Evolutionary conservation across 139 green algal genomes (phyloP), one percentile per base, ranked within the genome.

Genomic region (Desmodesmus armatus): DNA sequence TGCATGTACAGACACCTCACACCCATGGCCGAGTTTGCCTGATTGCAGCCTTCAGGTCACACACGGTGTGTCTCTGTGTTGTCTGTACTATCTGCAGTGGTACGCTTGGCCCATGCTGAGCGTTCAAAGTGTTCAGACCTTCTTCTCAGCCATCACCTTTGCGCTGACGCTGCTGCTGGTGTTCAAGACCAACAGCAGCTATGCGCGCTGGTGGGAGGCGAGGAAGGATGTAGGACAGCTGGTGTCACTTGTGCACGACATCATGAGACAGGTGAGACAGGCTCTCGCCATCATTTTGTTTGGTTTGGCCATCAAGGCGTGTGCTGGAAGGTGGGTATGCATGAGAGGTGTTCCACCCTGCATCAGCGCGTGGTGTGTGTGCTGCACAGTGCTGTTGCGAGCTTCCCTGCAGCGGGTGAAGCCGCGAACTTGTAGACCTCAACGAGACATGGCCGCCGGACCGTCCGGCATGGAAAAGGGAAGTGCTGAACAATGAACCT

Each of bases 111-210:
- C 29, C 33, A 78, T 60, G 62, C 31, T 70, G 3, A 47, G 43
- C 53, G 3, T 39, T 2, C 43, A n/a, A 47, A 49, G 7, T 25
- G 39, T 89, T 1, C 65, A 53, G 35, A 70, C 73, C 2, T 41
- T 78, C 23, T 88, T 88, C 63, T 87, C 62, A 69, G 87, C 89
- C n/a, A 84, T 91, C 53, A 93, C 87, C 0, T 93, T 93, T 77
- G 90, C 90, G 17, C 79, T 93, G 27, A 90, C 90, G 7, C 83
- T 93, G 72, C 90, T 93, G 70, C 86, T 91, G 83, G 90, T 93
- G 58, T 93, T 93, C 86, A 90, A 89, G 41, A 93, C 90, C 23
- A 93, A 93, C 87, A 88, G 63, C 74, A 87, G 75, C 19, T 93
- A 91, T 70, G 77, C 85, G 2, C 85, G 90, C 15, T 93, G 90